Conservation (phyloP, 768 basidiomycete genomes). For the Leccinum variicolor region DNA sequence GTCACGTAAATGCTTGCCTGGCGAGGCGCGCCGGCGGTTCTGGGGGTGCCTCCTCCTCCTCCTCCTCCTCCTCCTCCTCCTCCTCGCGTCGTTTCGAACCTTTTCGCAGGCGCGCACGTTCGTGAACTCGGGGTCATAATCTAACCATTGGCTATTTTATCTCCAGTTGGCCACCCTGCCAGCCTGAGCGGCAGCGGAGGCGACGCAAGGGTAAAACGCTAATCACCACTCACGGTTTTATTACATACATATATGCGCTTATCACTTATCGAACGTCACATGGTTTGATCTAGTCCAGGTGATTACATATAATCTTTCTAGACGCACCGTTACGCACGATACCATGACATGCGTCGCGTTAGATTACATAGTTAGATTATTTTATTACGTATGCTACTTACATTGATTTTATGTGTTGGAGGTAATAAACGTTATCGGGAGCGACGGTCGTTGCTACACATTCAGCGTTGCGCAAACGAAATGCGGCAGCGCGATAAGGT, state of each 20-base stretch:
- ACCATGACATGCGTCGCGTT: background rate
- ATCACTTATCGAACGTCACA: background rate
- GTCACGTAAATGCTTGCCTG: constrained; percentile 13
- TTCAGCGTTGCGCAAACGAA: background rate
- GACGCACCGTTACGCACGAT: too few relatives aligned
- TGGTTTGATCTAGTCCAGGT: background rate
- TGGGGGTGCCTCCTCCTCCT: background rate
- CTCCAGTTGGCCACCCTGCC: too few relatives aligned
- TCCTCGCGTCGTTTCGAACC: background rate
- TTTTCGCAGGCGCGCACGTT: background rate
- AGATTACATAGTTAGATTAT: background rate
- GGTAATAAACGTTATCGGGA: background rate
- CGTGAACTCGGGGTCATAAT: background rate
- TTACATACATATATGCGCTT: background rate
- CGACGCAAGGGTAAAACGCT: background rate
- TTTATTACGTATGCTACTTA: background rate
- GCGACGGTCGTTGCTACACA: background rate
- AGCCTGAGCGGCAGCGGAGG: background rate
- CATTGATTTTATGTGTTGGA: background rate
- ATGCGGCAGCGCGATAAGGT: background rate
- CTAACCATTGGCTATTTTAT: background rate
- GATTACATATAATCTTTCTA: background rate
- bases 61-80: too few relatives aligned
- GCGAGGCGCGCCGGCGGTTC: background rate
- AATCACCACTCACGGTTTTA: background rate